Evolutionary conservation across 306 rosid genomes (phyloP).

Genomic region (Alnus glutinosa): DNA sequence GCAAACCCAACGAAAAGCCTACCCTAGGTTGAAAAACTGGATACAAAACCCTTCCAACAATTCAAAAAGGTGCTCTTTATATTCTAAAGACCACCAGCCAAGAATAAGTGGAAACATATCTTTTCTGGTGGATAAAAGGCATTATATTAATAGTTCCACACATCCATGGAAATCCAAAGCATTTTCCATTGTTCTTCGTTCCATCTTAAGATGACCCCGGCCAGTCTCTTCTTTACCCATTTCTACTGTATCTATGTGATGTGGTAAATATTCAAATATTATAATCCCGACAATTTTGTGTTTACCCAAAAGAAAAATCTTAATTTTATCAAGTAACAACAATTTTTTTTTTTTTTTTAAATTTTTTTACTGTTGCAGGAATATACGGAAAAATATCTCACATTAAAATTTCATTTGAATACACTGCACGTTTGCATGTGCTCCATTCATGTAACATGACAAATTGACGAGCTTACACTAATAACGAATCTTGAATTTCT

Average conservation of each 20-base stretch:
- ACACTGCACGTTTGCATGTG: conserved; percentile 35
- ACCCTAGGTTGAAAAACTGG: background rate
- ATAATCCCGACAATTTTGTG: background rate
- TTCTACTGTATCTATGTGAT: background rate
- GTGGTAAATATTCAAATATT: background rate
- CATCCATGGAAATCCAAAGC: conserved; percentile 16
- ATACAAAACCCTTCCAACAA: conserved; percentile 17
- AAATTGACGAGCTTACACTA: conserved; percentile 32
- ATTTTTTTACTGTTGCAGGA: no score
- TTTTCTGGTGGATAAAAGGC: conserved; percentile 28
- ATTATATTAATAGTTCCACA: conserved; percentile 19
- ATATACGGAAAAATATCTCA: background rate
- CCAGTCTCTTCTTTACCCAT: background rate
- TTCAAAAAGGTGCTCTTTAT: conserved; percentile 15
- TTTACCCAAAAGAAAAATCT: no score
- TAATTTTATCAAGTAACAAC: no score
- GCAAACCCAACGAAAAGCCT: conserved; percentile 31
- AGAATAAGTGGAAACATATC: conserved; percentile 21
- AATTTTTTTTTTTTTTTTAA: no score
- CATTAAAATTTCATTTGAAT: conserved; percentile 42
- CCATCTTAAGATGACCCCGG: no score
- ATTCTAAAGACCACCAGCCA: conserved; percentile 27
- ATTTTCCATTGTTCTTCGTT: conserved; percentile 1
- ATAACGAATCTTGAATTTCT: conserved; percentile 43
- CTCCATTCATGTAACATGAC: conserved; percentile 38